phyloP scores from a whole-genome alignment of 2,329 filamentous ascomycete genomes.

The Aureobasidium sp. region DNA sequence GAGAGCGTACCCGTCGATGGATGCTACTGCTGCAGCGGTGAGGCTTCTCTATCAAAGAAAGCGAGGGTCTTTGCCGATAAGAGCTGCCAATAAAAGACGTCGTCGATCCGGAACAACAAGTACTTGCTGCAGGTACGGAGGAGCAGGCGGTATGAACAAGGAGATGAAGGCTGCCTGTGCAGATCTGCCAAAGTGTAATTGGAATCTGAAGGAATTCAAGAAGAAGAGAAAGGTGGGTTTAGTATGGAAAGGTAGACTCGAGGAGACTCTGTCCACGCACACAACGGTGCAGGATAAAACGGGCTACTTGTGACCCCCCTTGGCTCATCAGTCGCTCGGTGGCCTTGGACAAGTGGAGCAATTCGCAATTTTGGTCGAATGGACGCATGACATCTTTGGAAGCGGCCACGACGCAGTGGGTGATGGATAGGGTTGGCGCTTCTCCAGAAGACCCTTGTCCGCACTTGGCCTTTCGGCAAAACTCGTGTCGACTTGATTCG shows the following conservation, averaged over 20 bases:
- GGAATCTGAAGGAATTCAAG: too few species aligned
- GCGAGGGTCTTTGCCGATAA: not conserved
- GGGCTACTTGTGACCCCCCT: constrained; percentile 8
- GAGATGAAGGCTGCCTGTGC: not conserved
- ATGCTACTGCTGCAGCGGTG: constrained; percentile 3
- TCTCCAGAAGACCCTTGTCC: not conserved
- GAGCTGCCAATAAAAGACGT: not conserved
- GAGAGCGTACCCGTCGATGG: constrained; percentile 3
- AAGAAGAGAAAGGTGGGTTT: not conserved
- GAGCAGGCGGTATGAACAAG: not conserved
- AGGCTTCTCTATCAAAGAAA: constrained; percentile 5
- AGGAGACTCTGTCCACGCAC: not conserved
- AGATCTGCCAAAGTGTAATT: not conserved
- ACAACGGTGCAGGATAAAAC: not conserved
- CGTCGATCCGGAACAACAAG: not conserved
- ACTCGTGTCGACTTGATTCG: constrained; percentile 3
- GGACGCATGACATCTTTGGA: constrained; percentile 1
- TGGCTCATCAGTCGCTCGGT: not conserved
- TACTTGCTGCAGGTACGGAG: not conserved
- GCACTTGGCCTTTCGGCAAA: constrained; percentile 1
- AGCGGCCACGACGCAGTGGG: not conserved
- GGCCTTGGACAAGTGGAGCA: not conserved
- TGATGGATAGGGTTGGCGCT: not conserved
- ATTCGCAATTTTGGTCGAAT: constrained; percentile 5
- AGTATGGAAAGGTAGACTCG: not conserved